Percentiles rank a stretch among this genome's conserved stretches.
Conservation (phyloP, 1,284 basidiomycete species). For the Moesziomyces antarcticus region DNA sequence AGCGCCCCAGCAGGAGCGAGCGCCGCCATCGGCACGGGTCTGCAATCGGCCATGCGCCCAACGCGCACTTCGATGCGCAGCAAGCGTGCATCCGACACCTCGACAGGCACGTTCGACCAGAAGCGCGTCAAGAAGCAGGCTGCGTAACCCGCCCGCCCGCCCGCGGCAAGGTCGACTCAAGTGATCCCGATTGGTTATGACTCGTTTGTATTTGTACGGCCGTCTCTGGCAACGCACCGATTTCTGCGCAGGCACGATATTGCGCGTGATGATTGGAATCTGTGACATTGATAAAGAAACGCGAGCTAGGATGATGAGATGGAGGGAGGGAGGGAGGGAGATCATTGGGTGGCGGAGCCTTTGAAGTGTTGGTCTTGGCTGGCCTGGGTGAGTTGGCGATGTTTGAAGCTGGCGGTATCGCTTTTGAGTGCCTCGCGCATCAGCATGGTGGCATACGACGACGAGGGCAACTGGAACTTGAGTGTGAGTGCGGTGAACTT, state of each 20-base stretch:
- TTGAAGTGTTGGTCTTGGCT: slow-evolving; percentile 54
- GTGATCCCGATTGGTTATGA: slow-evolving; percentile 3
- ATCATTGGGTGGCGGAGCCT: slow-evolving; percentile 6
- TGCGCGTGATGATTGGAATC: too few relatives aligned
- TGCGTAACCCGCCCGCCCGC: slow-evolving; percentile 7
- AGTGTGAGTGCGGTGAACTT: slow-evolving; percentile 59
- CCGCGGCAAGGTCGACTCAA: too few relatives aligned
- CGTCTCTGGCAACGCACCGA: not conserved
- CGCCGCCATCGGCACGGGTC: not conserved
- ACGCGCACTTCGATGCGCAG: slow-evolving; percentile 21
- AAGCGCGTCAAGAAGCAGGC: slow-evolving; percentile 50
- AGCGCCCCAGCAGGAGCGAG: slow-evolving; percentile 50
- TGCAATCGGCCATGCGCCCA: slow-evolving; percentile 1
- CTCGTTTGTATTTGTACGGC: slow-evolving; percentile 25
- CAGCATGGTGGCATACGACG: slow-evolving; percentile 65
- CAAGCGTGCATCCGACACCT: slow-evolving; percentile 36
- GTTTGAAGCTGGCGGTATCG: slow-evolving; percentile 59
- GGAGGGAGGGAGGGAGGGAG: too few relatives aligned
- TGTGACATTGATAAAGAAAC: not conserved
- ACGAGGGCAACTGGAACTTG: slow-evolving; percentile 58
- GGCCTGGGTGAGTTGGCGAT: slow-evolving; percentile 48
- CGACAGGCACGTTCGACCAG: slow-evolving; percentile 28
- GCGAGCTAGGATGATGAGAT: not conserved
- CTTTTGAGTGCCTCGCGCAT: slow-evolving; percentile 64
- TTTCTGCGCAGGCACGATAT: not conserved